Percentiles rank a stretch among this genome's conserved stretches.
These are phyloP conservation scores for Paracorniculantispora psalliotae DNA, from an alignment of 2,329 filamentous ascomycete genomes.

Conservation along the genomic window DNA sequence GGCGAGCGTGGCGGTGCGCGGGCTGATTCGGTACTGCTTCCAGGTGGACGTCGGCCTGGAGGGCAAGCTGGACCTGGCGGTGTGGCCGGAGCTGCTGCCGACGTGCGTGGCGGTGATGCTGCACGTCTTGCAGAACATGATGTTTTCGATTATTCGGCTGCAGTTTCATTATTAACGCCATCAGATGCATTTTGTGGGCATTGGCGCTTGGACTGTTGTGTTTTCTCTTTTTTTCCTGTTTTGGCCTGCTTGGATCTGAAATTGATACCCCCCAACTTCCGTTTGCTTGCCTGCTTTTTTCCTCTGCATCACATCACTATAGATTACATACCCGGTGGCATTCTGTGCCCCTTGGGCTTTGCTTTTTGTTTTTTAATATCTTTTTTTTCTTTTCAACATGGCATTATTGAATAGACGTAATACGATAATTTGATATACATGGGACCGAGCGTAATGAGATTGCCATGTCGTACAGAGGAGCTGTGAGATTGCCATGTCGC, in stretches of 20 bases:
- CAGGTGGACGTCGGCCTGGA: conserved; percentile 59
- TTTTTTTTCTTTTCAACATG: not conserved
- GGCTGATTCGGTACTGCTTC: conserved; percentile 54
- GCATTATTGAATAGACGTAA: conserved; percentile 3
- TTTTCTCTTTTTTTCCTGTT: not conserved
- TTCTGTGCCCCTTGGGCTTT: not conserved
- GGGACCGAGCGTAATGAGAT: not conserved
- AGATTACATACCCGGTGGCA: not conserved
- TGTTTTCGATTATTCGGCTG: conserved; percentile 63
- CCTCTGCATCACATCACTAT: not conserved
- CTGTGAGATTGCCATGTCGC: too few relatives aligned
- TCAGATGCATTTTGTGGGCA: not conserved
- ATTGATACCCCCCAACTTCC: not conserved
- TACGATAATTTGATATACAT: not conserved
- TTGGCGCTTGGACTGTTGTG: not conserved
- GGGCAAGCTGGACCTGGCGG: conserved; percentile 58
- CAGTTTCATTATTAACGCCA: conserved; percentile 41
- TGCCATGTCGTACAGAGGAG: too few relatives aligned
- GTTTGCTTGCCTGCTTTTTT: not conserved
- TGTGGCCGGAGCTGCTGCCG: conserved; percentile 63
- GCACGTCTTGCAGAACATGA: conserved; percentile 67
- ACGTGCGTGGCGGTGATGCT: conserved; percentile 61
- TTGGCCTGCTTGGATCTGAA: conserved; percentile 1
- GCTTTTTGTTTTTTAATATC: not conserved
- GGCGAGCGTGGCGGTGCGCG: conserved; percentile 55